These are phyloP conservation scores for Salix exigua DNA, from an alignment of 345 rosid species.

Conservation along the genomic window DNA sequence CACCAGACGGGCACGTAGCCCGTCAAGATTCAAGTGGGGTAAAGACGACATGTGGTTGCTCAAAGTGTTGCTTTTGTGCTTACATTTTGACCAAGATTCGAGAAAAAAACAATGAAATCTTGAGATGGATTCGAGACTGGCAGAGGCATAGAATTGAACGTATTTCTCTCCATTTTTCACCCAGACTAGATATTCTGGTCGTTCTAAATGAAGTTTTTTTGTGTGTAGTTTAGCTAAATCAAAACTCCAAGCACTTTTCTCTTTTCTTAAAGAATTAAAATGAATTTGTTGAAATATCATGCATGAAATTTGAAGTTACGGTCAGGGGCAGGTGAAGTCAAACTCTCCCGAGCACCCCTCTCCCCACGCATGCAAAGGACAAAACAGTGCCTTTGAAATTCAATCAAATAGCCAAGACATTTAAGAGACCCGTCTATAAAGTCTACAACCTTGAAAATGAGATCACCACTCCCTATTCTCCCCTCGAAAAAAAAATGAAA, in stretches of 20 bases:
- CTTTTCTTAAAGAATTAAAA: too few relatives aligned
- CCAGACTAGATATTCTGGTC: too few relatives aligned
- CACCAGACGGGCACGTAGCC: too few relatives aligned
- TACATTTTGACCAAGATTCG: not conserved
- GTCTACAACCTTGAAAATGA: slow-evolving; percentile 35
- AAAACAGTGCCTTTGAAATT: not conserved
- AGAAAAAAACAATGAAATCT: not conserved
- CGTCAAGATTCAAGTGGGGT: too few relatives aligned
- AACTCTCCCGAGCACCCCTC: not conserved
- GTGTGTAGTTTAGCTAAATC: not conserved
- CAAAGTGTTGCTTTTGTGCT: too few relatives aligned
- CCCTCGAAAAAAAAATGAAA: too few relatives aligned
- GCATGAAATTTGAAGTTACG: not conserved
- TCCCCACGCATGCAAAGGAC: not conserved
- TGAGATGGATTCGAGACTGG: too few relatives aligned
- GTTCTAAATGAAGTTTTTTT: too few relatives aligned
- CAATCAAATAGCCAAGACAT: not conserved
- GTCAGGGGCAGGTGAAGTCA: not conserved
- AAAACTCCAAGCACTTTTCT: too few relatives aligned
- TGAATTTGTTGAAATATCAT: not conserved
- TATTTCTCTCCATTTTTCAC: too few relatives aligned
- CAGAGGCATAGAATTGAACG: too few relatives aligned
- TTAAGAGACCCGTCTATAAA: slow-evolving; percentile 2
- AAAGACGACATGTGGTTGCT: too few relatives aligned
- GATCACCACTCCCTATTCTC: not conserved